Base-by-base conservation (phyloP, 495 filamentous ascomycete species). In the Aeminium ludgeri region DNA sequence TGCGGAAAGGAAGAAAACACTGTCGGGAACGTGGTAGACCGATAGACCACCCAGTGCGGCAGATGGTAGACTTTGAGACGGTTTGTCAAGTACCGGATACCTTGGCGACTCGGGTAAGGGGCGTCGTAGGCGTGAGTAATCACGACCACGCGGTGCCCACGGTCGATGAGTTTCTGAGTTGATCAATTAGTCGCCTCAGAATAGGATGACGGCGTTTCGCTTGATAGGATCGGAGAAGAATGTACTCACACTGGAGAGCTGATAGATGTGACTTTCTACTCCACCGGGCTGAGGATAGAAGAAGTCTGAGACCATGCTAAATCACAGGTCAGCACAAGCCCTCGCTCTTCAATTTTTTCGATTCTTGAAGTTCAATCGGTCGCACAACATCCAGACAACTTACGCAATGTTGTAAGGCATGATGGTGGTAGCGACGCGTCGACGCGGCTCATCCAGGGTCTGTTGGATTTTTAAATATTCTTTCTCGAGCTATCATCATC, bases 1-100 rank as follows among this genome's bases (percentile, higher is more conserved):
- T 94, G 76, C 12, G 89, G 89, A 46, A 97, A 96, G 64, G 94
- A 95, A 8, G 86, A 94, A 63, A 96, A 96, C 49, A 97, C 86
- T 11, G 91, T 95, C 0, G 89, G 89, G 51, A 97, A 83, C n/a
- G 86, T 93, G 13, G 83, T 71, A 46, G 85, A 83, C 37, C 89
- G 83, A 59, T 95, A 94, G 41, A 96, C 85, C 53, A 96, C 76
- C 52, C 91, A 72, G 58, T 95, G 95, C 1, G 89, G 89, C 7
- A 95, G 81, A 62, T 97, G 82, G 60, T 93, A 97, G 60, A 96
- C 86, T 57, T 97, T 97, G 48, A 97, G 74, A 30, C 89, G 87
- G 60, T 96, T 96, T 38, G 89, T 96, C 36, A 97, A 75, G 52
- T 95, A 97, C 40, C 91, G 80, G n/a, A 97, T 74, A 3, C 89